phyloP scores from a whole-genome alignment of 257 asterid species.

The Gentiana straminea region DNA sequence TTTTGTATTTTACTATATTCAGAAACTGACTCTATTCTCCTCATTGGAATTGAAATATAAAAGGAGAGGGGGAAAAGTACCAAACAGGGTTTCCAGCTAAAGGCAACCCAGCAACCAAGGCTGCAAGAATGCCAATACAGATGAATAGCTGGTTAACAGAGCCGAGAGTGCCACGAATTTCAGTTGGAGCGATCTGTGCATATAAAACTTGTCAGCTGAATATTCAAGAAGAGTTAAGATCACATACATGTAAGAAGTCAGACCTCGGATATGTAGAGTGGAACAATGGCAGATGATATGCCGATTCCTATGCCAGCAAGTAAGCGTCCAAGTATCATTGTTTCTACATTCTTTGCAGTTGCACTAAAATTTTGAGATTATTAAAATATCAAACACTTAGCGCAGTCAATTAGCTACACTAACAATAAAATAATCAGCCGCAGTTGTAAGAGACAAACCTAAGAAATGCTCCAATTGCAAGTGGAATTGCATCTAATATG shows the following conservation, averaged over 20 bases:
- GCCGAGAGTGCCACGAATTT: conserved; percentile 92
- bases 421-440: conserved; percentile 3
- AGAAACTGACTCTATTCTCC: too few species aligned
- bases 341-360: conserved; percentile 63
- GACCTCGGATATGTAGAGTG: conserved; percentile 72
- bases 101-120: conserved; percentile 90
- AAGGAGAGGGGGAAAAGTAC: conserved; percentile 25
- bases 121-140: conserved; percentile 87
- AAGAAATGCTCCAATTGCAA: conserved; percentile 75
- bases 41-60: not conserved
- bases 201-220: conserved; percentile 18
- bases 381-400: conserved; percentile 8
- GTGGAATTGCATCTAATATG: conserved; percentile 81
- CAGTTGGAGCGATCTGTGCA: conserved; percentile 83
- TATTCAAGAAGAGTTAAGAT: conserved; percentile 7
- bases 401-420: not conserved
- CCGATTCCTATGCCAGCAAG: conserved; percentile 93
- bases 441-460: conserved; percentile 43
- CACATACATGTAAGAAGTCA: conserved; percentile 3
- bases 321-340: conserved; percentile 84
- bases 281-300: conserved; percentile 89
- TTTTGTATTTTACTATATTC: too few species aligned
- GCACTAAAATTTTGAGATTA: conserved; percentile 35
- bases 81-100: conserved; percentile 80
- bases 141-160: conserved; percentile 85